Conservation (phyloP, 768 basidiomycete genomes). For the Astraeus odoratus region DNA sequence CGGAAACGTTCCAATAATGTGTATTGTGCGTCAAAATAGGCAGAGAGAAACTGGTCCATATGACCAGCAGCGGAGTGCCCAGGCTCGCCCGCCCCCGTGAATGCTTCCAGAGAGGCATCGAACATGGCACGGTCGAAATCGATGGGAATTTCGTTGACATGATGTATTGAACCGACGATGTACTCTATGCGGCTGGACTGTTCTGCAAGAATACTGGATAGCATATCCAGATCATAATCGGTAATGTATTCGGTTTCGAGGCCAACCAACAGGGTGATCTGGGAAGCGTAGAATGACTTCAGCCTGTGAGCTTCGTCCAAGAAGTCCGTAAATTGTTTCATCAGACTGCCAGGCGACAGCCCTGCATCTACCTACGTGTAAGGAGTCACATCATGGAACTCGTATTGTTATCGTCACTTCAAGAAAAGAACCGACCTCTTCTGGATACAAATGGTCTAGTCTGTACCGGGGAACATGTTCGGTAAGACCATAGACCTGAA, state of each 20-base stretch:
- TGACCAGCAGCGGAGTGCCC: constrained; percentile 17
- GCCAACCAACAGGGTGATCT: constrained; percentile 77
- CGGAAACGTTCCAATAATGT: constrained; percentile 59
- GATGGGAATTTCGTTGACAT: constrained; percentile 81
- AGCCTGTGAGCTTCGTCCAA: constrained; percentile 75
- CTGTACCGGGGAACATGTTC: constrained; percentile 94
- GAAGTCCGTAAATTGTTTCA: constrained; percentile 64
- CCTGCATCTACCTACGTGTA: constrained; percentile 38
- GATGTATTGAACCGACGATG: constrained; percentile 90
- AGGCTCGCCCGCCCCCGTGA: constrained; percentile 20
- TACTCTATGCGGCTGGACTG: constrained; percentile 64
- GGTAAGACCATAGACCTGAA: constrained; percentile 77
- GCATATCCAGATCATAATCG: constrained; percentile 48
- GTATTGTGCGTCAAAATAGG: constrained; percentile 86
- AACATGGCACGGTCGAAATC: constrained; percentile 82
- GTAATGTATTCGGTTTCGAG: constrained; percentile 92
- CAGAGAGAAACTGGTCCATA: constrained; percentile 44
- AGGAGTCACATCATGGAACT: constrained; percentile 12
- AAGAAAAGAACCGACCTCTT: constrained; percentile 60
- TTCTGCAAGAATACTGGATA: constrained; percentile 45
- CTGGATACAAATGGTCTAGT: constrained; percentile 79
- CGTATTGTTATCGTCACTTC: neutral
- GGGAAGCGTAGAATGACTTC: constrained; percentile 49
- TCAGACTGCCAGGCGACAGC: constrained; percentile 45
- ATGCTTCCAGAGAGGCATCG: constrained; percentile 47